Evolutionary conservation across 2,329 filamentous ascomycete species (phyloP), one percentile per base, ranked within the genome.

Genomic region (Paecilomyces niveus): DNA sequence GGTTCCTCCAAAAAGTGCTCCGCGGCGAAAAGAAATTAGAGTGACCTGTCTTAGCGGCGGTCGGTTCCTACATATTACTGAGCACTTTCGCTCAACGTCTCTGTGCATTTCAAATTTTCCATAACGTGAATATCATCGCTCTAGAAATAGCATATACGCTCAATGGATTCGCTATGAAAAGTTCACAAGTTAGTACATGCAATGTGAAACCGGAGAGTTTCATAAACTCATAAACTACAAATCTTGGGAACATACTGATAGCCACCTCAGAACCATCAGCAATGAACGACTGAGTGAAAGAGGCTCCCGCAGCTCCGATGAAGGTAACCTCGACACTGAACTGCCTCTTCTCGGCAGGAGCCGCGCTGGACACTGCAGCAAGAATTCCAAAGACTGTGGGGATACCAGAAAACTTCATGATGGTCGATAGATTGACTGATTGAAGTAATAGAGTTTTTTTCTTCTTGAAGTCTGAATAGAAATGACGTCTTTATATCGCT

Each of bases 1-100:
- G 61, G 59, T 50, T 56, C 39, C 54, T 29, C 50, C 39, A 18
- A 58, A 59, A 58, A 60, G 61, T 64, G 15, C 63, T 66, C 69
- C 68, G 70, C 68, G 67, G 62, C 58, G 59, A 65, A 64, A 70
- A 71, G 71, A 67, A 71, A 68, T 61, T 65, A n/a, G n/a, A n/a
- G n/a, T n/a, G n/a, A n/a, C n/a, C n/a, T n/a, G n/a, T n/a, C n/a
- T n/a, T n/a, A 22, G 10, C 15, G 21, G n/a, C 26, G 21, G 18
- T 18, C 53, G 15, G 32, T 8, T 29, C 35, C 13, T 18, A 21
- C 32, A 32, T 22, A 31, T 15, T 15, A 31, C 6, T 53, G 32
- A 57, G 35, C 3, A 32, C n/a, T 45, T 21, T 18, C 39, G n/a
- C 39, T 33, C 51, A 35, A 35, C 51, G 15, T 32, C 33, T 32